Evolutionary conservation across 2,329 filamentous ascomycete species (phyloP).

Genomic region (Penicillium capsulatum): DNA sequence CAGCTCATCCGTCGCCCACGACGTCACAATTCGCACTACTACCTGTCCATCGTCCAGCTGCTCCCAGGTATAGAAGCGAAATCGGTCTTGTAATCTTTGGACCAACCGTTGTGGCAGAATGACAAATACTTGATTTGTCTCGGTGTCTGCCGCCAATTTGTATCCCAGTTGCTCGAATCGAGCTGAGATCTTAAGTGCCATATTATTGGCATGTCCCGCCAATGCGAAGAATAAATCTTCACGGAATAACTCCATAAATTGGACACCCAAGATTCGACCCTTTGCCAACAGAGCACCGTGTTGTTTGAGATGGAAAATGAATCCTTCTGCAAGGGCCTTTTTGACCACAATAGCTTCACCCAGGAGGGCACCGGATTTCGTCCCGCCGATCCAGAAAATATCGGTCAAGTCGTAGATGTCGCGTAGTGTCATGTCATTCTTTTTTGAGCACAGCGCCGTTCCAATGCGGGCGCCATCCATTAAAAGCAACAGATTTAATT

Average conservation of each 20-base stretch:
- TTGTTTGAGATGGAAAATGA: slow-evolving; percentile 52
- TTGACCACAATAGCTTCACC: slow-evolving; percentile 52
- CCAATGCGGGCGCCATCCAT: slow-evolving; percentile 49
- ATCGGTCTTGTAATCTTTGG: slow-evolving; percentile 40
- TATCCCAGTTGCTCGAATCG: slow-evolving; percentile 45
- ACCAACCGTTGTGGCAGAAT: slow-evolving; percentile 41
- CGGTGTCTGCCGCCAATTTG: slow-evolving; percentile 42
- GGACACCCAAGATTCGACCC: slow-evolving; percentile 47
- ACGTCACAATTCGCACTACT: slow-evolving; percentile 48
- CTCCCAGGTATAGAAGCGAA: slow-evolving; percentile 50
- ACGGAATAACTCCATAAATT: slow-evolving; percentile 50
- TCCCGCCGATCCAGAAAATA: slow-evolving; percentile 55
- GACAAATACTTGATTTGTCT: slow-evolving; percentile 53
- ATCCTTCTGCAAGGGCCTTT: slow-evolving; percentile 44
- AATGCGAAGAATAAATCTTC: slow-evolving; percentile 47
- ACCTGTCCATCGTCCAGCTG: slow-evolving; percentile 38
- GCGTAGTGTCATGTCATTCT: slow-evolving; percentile 43
- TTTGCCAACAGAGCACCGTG: slow-evolving; percentile 51
- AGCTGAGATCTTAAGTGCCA: slow-evolving; percentile 44
- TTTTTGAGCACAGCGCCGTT: slow-evolving; percentile 41
- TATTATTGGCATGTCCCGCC: slow-evolving; percentile 44
- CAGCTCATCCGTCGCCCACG: slow-evolving; percentile 47
- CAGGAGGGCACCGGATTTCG: slow-evolving; percentile 50
- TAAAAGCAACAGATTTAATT: slow-evolving; percentile 42
- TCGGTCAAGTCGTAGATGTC: slow-evolving; percentile 49